phyloP scores from a whole-genome alignment of 169 alveolate species.

The Sarcocystis neurona region DNA sequence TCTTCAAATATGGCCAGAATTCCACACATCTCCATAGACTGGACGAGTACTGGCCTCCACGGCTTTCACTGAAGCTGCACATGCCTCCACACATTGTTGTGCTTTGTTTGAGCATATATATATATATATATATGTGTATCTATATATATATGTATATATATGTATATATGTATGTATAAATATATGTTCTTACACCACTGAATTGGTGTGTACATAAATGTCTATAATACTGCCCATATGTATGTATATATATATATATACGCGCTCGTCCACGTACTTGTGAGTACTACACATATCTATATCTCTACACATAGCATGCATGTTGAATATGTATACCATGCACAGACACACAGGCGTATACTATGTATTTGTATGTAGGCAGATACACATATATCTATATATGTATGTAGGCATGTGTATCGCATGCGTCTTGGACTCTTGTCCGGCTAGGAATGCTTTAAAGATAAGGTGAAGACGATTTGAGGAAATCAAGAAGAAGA shows the following conservation, averaged over 20 bases:
- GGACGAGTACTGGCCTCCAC: no score
- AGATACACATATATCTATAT: no score
- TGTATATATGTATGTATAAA: not conserved
- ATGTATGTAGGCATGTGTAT: not conserved
- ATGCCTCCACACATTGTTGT: not conserved
- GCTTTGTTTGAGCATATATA: not conserved
- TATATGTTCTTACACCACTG: not conserved
- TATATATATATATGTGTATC: not conserved
- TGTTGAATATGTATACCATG: no score
- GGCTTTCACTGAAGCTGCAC: no score
- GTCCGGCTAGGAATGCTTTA: not conserved
- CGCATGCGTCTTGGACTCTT: not conserved
- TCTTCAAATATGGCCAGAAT: no score
- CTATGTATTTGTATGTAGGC: no score
- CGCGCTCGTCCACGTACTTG: no score
- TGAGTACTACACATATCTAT: no score
- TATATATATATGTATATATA: not conserved
- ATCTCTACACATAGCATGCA: no score
- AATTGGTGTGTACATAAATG: not conserved
- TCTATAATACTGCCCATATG: not conserved
- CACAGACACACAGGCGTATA: no score
- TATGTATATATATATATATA: no score
- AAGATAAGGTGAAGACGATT: slow-evolving; percentile 33
- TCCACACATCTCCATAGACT: no score
- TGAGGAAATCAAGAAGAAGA: slow-evolving; percentile 15